phyloP scores from a whole-genome alignment of 495 filamentous ascomycete genomes.

The Thozetella sp. region DNA sequence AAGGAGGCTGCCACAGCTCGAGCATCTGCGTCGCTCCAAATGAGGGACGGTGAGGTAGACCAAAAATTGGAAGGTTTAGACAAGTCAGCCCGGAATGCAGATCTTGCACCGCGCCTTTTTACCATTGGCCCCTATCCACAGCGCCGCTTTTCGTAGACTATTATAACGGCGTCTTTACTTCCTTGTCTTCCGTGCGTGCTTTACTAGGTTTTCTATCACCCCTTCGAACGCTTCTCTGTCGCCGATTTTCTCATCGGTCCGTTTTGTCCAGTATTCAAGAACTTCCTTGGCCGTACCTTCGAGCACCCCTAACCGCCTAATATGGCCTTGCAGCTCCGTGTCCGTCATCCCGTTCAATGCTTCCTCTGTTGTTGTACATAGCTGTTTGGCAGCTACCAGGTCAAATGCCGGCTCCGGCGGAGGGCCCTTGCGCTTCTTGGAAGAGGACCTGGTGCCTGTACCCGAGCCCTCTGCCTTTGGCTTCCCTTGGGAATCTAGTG shows the following conservation, averaged over 20 bases:
- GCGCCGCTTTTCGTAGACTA: too few relatives aligned
- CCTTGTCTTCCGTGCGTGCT: slow-evolving; percentile 86
- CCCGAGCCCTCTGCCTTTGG: slow-evolving; percentile 24
- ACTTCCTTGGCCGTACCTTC: slow-evolving; percentile 71
- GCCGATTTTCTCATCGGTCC: slow-evolving; percentile 78
- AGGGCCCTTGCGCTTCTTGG: slow-evolving; percentile 53
- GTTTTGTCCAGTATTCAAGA: slow-evolving; percentile 86
- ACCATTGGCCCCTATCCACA: slow-evolving; percentile 5
- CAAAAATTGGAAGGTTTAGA: slow-evolving; percentile 4
- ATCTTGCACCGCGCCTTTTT: background rate
- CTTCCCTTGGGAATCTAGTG: slow-evolving; percentile 54
- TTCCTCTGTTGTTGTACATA: slow-evolving; percentile 82
- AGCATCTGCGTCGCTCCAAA: background rate
- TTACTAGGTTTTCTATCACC: slow-evolving; percentile 97
- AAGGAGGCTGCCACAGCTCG: background rate
- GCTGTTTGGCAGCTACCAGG: slow-evolving; percentile 71
- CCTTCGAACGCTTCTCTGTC: slow-evolving; percentile 97
- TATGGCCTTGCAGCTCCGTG: slow-evolving; percentile 72
- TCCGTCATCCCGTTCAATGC: slow-evolving; percentile 77
- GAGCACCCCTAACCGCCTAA: slow-evolving; percentile 69
- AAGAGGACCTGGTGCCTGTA: slow-evolving; percentile 21
- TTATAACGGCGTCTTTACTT: slow-evolving; percentile 62
- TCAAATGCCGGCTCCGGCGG: slow-evolving; percentile 76
- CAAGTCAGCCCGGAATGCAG: background rate
- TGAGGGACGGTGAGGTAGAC: slow-evolving; percentile 5